Evolutionary conservation across 805 yeast genomes (phyloP).

Genomic region (Candida succiphila): DNA sequence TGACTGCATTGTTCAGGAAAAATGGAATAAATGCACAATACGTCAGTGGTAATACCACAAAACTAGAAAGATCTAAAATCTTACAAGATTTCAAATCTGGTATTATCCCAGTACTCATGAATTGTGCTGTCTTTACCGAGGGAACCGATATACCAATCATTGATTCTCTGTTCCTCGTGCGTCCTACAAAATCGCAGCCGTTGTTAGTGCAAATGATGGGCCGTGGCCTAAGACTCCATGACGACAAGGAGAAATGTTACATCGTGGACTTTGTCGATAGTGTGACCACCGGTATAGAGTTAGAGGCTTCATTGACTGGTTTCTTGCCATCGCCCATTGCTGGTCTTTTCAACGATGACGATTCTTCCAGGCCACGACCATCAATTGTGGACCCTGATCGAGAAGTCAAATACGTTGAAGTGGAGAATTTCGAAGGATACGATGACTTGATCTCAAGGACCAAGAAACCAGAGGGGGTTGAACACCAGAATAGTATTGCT

Average conservation of each 20-base stretch:
- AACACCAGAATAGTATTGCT: conserved; percentile 4
- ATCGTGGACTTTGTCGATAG: conserved; percentile 72
- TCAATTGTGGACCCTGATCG: conserved; percentile 1
- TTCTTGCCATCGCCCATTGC: conserved; percentile 2
- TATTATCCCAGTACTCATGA: conserved; percentile 61
- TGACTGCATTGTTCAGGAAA: conserved; percentile 42
- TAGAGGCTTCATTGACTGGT: conserved; percentile 16
- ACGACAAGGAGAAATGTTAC: conserved; percentile 57
- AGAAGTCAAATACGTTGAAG: conserved; percentile 17
- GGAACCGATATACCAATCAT: conserved; percentile 92
- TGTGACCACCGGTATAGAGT: conserved; percentile 19
- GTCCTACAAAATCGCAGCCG: conserved; percentile 73
- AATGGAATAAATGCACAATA: conserved; percentile 61
- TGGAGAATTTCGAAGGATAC: conserved; percentile 18
- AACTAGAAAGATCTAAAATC: conserved; percentile 37
- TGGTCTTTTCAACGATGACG: conserved; percentile 6
- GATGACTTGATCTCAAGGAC: conserved; percentile 14
- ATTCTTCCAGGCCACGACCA: not conserved
- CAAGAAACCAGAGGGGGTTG: conserved; percentile 3
- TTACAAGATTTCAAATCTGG: conserved; percentile 55
- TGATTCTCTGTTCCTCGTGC: conserved; percentile 65
- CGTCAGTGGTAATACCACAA: conserved; percentile 59
- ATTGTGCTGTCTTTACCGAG: conserved; percentile 86
- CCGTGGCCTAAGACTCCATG: conserved; percentile 64
- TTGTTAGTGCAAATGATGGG: conserved; percentile 84